Evolutionary conservation across 106 monocot species (phyloP), one percentile per base, ranked within the genome.

Genomic region (Allium cepa): DNA sequence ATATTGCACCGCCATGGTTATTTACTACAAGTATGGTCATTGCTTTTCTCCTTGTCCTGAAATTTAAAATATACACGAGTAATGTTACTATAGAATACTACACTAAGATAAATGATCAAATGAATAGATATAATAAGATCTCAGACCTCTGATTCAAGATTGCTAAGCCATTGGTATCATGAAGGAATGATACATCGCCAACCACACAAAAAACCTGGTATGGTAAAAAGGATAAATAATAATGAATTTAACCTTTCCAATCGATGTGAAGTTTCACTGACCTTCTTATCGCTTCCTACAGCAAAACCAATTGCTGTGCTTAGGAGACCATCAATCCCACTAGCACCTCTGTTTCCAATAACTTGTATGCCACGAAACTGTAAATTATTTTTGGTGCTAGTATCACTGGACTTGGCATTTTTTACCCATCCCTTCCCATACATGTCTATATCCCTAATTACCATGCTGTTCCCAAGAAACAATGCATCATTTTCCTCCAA

Each of bases 391-490:
- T 57, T 57, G 16, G 60, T 27, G 17, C 66, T 49, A 16, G 22
- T 15, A 72, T 46, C 45, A 72, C 49, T 46, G 48, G 13, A 69
- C 47, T 7, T 47, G 66, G 75, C 59, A 36, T 36, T 36, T 73
- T 72, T 72, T 12, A 75, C 22, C 65, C 77, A 80, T 50, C 91
- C 84, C 49, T 58, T 84, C 58, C 81, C 91, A 77, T 88, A 96
- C 96, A 96, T 96, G 72, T 96, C 86, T 36, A 84, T 46, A 68
- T 96, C 88, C 36, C 96, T 74, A 76, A 96, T 88, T 53, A 72
- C 82, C 96, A 96, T 96, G 72, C 96, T 96, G 73, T 96, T 96
- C 50, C 96, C 96, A 81, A 96, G 11, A 73, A 96, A 96, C 64
- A 96, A 76, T 56, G 80, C 82, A 74, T 72, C 60, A 77, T 84